These are phyloP conservation scores for Exophiala lecanii-corni DNA, from an alignment of 2,329 filamentous ascomycete genomes.

Conservation along the genomic window DNA sequence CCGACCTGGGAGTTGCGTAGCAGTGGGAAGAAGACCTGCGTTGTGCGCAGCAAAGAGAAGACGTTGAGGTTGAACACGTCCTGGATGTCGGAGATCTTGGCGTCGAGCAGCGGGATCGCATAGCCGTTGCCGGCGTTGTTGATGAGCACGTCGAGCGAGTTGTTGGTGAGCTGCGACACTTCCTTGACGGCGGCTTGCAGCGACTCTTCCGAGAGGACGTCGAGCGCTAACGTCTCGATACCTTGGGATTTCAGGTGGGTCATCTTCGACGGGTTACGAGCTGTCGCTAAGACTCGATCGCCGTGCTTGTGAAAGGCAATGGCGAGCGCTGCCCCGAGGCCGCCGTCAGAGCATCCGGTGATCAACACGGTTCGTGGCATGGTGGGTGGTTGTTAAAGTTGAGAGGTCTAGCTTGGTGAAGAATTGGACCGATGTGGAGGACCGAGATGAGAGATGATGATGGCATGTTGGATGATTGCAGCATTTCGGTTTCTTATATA, in stretches of 20 bases:
- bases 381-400: too few relatives aligned
- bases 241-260: conserved; percentile 16
- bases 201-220: conserved; percentile 30
- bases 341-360: conserved; percentile 46
- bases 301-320: conserved; percentile 52
- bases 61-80: conserved; percentile 41
- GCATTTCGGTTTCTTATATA: too few relatives aligned
- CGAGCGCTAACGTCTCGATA: conserved; percentile 31
- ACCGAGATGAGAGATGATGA: too few relatives aligned
- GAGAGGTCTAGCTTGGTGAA: too few relatives aligned
- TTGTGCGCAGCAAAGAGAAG: conserved; percentile 35
- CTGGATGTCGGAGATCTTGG: conserved; percentile 29
- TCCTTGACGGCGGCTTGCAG: conserved; percentile 27
- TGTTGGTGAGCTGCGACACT: conserved; percentile 18
- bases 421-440: too few relatives aligned
- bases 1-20: conserved; percentile 26
- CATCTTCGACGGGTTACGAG: conserved; percentile 36
- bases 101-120: conserved; percentile 29
- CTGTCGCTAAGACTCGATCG: conserved; percentile 52
- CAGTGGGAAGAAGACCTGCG: conserved; percentile 29
- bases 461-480: too few relatives aligned
- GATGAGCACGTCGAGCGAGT: conserved; percentile 36
- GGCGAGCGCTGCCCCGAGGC: conserved; percentile 56
- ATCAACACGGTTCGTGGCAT: conserved; percentile 23
- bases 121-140: conserved; percentile 42